phyloP scores from a whole-genome alignment of 305 asterid genomes.

The Fraxinus ornus region DNA sequence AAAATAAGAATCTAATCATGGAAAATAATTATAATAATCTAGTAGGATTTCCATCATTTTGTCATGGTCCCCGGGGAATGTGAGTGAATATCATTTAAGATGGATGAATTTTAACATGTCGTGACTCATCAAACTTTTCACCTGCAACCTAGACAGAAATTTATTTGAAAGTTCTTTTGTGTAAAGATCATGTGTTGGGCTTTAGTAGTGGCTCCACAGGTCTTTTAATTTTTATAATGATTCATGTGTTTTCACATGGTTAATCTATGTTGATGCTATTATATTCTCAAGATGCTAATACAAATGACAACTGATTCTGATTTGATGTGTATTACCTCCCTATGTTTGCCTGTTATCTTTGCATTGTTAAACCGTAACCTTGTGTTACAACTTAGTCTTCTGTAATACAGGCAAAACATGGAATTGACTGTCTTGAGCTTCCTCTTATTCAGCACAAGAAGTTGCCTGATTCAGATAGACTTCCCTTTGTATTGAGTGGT shows the following conservation, averaged over 20 bases:
- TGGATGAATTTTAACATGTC: background rate
- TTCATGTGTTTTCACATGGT: background rate
- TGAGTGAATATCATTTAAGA: background rate
- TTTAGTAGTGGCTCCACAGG: background rate
- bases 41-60: background rate
- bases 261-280: background rate
- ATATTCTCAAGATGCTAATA: background rate
- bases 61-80: background rate
- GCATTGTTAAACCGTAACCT: background rate
- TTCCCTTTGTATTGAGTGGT: slow-evolving; percentile 55
- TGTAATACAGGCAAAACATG: slow-evolving; percentile 51
- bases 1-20: background rate
- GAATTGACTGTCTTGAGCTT: slow-evolving; percentile 66
- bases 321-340: background rate
- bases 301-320: background rate
- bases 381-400: background rate
- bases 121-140: background rate
- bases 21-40: background rate
- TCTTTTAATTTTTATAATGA: background rate
- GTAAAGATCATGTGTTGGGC: background rate
- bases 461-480: slow-evolving; percentile 57
- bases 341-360: background rate
- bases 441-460: slow-evolving; percentile 72
- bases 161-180: background rate
- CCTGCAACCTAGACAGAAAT: background rate